Evolutionary conservation across 225 moss, liverwort and hornwort species (phyloP).

Genomic region (Pleurozium schreberi): DNA sequence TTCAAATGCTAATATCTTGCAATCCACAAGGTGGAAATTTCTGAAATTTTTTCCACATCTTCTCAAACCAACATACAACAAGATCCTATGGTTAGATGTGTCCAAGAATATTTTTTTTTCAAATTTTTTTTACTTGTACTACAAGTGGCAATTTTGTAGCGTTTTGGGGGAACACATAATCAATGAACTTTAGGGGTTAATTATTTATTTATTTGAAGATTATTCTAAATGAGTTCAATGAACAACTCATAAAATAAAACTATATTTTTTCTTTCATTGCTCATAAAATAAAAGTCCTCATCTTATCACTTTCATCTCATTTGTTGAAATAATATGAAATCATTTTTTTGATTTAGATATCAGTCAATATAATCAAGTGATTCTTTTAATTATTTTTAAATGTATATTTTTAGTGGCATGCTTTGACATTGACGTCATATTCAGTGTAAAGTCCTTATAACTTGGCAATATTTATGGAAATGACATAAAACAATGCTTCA

Average conservation of each 20-base stretch:
- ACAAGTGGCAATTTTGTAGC: too few relatives aligned
- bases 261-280: not conserved
- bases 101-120: too few relatives aligned
- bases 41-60: too few relatives aligned
- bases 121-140: too few relatives aligned
- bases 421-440: not conserved
- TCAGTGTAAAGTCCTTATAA: not conserved
- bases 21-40: too few relatives aligned
- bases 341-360: too few relatives aligned
- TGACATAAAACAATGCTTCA: not conserved
- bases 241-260: too few relatives aligned
- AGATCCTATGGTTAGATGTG: too few relatives aligned
- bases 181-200: too few relatives aligned
- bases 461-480: not conserved
- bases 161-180: too few relatives aligned
- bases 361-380: not conserved
- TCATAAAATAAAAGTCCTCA: not conserved
- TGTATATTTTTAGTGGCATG: rapidly evolving
- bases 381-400: not conserved
- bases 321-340: not conserved
- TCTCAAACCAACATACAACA: too few relatives aligned
- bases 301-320: not conserved
- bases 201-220: not conserved
- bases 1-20: too few relatives aligned
- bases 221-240: not conserved